phyloP scores from a whole-genome alignment of 148 eudicot genomes.

The Heliamphora exappendiculata region DNA sequence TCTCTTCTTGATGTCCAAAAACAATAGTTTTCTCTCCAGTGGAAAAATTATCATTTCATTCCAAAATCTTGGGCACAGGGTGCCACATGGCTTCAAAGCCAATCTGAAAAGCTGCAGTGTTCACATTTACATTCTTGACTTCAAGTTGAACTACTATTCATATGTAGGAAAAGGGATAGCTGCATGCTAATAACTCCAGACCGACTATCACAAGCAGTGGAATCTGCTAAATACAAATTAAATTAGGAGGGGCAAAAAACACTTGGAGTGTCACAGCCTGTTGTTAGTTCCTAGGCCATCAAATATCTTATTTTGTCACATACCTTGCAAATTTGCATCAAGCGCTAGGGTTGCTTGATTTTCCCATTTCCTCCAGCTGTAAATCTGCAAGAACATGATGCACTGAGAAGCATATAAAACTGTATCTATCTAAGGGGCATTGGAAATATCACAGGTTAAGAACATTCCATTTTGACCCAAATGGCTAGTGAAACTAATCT shows the following conservation, averaged over 20 bases:
- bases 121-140: neutral
- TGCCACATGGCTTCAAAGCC: too few relatives aligned
- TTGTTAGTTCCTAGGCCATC: neutral
- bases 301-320: neutral
- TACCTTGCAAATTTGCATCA: constrained; percentile 59
- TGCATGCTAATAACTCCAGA: neutral
- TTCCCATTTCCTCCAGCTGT: constrained; percentile 99
- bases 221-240: neutral
- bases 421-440: neutral
- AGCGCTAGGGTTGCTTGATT: constrained; percentile 51
- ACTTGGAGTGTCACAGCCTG: neutral
- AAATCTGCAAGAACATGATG: constrained; percentile 44
- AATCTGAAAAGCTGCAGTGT: too few relatives aligned
- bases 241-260: neutral
- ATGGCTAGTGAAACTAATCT: neutral
- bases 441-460: neutral
- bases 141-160: neutral
- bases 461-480: neutral
- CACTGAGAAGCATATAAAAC: neutral
- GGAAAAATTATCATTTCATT: too few relatives aligned
- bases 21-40: too few relatives aligned
- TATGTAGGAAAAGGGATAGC: neutral
- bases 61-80: too few relatives aligned
- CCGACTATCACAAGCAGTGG: neutral
- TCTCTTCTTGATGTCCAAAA: too few relatives aligned